A percentile compares a stretch with the other conserved stretches of the same genome.
Conservation (phyloP, 2,329 filamentous ascomycete genomes). For the Pseudocercospora crystallina region DNA sequence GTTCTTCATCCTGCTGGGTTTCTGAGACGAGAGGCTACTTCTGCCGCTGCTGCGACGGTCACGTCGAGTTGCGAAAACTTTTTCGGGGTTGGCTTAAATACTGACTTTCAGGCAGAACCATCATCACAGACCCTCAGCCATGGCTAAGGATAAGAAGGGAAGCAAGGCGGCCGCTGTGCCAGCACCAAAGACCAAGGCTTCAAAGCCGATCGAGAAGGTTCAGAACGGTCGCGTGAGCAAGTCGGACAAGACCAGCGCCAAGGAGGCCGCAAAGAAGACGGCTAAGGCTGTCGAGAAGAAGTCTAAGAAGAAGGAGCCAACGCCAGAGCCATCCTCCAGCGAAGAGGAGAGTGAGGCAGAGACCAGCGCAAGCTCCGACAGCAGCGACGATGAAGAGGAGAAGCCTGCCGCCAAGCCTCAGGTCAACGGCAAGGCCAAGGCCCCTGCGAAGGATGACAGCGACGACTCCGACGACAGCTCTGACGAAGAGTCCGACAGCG, state of each 20-base stretch:
- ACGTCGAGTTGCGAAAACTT: slow-evolving; percentile 9
- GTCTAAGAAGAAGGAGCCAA: slow-evolving; percentile 51
- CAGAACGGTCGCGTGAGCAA: slow-evolving; percentile 69
- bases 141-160: slow-evolving; percentile 48
- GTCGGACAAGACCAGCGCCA: slow-evolving; percentile 59
- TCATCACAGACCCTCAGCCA: slow-evolving; percentile 38
- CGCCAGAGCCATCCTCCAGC: slow-evolving; percentile 44
- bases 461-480: slow-evolving; percentile 19
- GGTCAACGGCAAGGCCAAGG: slow-evolving; percentile 26
- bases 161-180: slow-evolving; percentile 33
- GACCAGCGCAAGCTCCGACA: slow-evolving; percentile 37
- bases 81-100: slow-evolving; percentile 10
- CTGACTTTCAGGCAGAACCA: slow-evolving; percentile 29
- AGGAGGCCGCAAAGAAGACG: slow-evolving; percentile 54
- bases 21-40: slow-evolving; percentile 36
- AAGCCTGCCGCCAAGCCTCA: slow-evolving; percentile 26
- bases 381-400: slow-evolving; percentile 39
- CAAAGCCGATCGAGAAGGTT: slow-evolving; percentile 50
- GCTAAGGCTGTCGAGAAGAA: slow-evolving; percentile 42
- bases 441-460: slow-evolving; percentile 25
- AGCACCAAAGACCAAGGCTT: slow-evolving; percentile 47
- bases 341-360: slow-evolving; percentile 36
- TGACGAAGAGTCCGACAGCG: slow-evolving; percentile 32
- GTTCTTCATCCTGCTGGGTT: slow-evolving; percentile 34
- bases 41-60: slow-evolving; percentile 17